A percentile compares a stretch with the other conserved stretches of the same genome.
phyloP scores from a whole-genome alignment of 2,329 filamentous ascomycete species.

The Bimuria novae-zelandiae region DNA sequence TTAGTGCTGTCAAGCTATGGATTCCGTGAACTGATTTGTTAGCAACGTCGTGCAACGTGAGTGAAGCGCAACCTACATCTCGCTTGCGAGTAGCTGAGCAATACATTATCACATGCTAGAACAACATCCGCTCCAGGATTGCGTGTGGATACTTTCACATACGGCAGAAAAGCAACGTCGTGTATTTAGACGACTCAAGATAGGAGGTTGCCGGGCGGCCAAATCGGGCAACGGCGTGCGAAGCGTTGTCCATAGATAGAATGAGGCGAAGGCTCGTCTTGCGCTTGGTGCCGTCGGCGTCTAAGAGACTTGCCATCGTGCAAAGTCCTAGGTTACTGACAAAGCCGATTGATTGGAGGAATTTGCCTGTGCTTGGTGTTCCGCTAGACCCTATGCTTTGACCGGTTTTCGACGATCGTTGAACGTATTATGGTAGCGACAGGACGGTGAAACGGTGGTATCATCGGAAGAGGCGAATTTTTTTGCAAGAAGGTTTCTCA shows the following conservation, averaged over 20 bases:
- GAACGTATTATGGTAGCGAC: not conserved
- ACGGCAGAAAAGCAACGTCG: too few relatives aligned
- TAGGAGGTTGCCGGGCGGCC: not conserved
- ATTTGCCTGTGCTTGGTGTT: not conserved
- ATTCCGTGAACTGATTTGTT: not conserved
- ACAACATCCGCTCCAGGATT: not conserved
- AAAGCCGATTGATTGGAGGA: constrained; percentile 2
- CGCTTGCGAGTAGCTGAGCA: not conserved
- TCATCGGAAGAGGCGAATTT: not conserved
- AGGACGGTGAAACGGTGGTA: too few relatives aligned
- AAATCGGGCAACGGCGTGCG: not conserved
- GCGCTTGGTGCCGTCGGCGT: not conserved
- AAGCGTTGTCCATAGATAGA: not conserved
- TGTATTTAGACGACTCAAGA: not conserved
- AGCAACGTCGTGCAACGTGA: not conserved
- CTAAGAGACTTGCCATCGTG: not conserved
- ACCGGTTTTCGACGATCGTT: constrained; percentile 6
- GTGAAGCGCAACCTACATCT: not conserved
- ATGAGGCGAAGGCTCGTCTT: constrained; percentile 1
- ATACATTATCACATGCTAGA: not conserved
- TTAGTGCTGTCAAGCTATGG: not conserved
- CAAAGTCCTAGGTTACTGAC: not conserved
- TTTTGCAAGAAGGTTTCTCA: not conserved
- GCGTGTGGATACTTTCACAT: not conserved
- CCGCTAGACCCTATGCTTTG: not conserved